Evolutionary conservation across 1,139 yeast genomes (phyloP).

Genomic region (Zygotorulaspora mrakii): DNA sequence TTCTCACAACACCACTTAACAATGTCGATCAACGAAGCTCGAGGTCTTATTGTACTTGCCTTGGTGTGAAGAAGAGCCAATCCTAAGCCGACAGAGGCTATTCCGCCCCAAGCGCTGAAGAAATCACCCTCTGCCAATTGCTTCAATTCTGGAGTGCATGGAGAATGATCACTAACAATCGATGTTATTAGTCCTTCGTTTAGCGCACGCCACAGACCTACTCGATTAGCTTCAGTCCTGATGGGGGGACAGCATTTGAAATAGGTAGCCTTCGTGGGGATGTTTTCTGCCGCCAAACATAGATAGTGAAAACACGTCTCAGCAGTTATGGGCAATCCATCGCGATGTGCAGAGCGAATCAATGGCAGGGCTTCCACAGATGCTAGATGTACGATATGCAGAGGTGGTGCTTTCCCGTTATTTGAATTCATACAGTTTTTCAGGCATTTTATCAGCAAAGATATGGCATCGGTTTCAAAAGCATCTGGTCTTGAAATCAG

Average conservation of each 20-base stretch:
- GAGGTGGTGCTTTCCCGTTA: conserved; percentile 48
- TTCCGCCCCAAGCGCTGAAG: conserved; percentile 96
- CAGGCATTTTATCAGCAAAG: conserved; percentile 62
- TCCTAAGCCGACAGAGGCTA: conserved; percentile 88
- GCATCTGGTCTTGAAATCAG: conserved; percentile 83
- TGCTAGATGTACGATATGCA: conserved; percentile 89
- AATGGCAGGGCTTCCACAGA: conserved; percentile 78
- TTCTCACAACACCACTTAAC: conserved; percentile 75
- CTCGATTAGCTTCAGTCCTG: conserved; percentile 66
- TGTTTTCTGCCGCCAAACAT: conserved; percentile 68
- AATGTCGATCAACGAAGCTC: conserved; percentile 57
- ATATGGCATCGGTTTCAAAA: conserved; percentile 81
- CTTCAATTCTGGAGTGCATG: conserved; percentile 89
- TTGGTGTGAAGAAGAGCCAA: conserved; percentile 76
- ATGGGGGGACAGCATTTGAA: conserved; percentile 96
- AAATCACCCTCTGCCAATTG: conserved; percentile 81
- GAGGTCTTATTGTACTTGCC: conserved; percentile 53
- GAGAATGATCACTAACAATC: conserved; percentile 92
- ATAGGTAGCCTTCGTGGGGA: conserved; percentile 71
- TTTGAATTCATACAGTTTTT: conserved; percentile 32
- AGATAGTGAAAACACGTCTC: conserved; percentile 95
- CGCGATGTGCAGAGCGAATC: conserved; percentile 58
- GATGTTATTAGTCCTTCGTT: conserved; percentile 65
- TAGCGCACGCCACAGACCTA: conserved; percentile 73
- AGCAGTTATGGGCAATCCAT: conserved; percentile 50